Base-by-base conservation (phyloP, 305 asterid genomes). In the Fraxinus xanthoxyloides region DNA sequence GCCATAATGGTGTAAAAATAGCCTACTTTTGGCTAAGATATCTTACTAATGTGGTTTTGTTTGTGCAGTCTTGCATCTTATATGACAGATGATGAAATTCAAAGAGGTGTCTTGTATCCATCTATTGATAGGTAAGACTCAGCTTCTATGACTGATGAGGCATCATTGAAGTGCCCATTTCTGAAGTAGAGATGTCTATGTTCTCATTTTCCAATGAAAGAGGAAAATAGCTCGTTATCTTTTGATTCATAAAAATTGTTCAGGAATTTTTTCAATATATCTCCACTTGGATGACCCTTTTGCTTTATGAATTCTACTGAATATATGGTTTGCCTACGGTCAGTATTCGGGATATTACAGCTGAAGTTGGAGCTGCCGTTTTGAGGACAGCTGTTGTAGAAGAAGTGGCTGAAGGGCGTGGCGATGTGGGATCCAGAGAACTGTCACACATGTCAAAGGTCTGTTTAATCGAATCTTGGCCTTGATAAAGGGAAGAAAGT, bases 311-410 rank as follows among this genome's bases (percentile, higher is more conserved):
- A 69, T 63, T 65, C 36, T 35, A 48, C 84, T 84, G 84, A 84
- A 56, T 26, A 21, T 78, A 3, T 75, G 38, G 19, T 76, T 59
- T 73, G 77, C 36, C 48, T 40, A 54, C 82, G 82, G 70, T 31
- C 94, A 96, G 99, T 72, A 96, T 96, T 83, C 90, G 98, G 76
- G 95, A 92, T 77, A 94, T 96, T 73, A 96, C 99, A 38, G 97
- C 97, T 26, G 96, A 93, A 88, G 99, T 96, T 31, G 98, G 97
- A 82, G 99, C 97, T 69, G 98, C 98, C 31, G 98, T 96, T 82
- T 59, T 94, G 79, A 90, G 90, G 81, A 89, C 93, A 69, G 99
- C 99, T 83, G 88, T 94, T 59, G 91, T 92, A 54, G 94, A 88
- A 77, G 97, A 89, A 28, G 91, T 96, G 70, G 98, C 99, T n/a